A percentile compares a stretch with the other conserved stretches of the same genome.
phyloP scores from a whole-genome alignment of 352 stramenopile genomes.

The Phytophthora fragariae region DNA sequence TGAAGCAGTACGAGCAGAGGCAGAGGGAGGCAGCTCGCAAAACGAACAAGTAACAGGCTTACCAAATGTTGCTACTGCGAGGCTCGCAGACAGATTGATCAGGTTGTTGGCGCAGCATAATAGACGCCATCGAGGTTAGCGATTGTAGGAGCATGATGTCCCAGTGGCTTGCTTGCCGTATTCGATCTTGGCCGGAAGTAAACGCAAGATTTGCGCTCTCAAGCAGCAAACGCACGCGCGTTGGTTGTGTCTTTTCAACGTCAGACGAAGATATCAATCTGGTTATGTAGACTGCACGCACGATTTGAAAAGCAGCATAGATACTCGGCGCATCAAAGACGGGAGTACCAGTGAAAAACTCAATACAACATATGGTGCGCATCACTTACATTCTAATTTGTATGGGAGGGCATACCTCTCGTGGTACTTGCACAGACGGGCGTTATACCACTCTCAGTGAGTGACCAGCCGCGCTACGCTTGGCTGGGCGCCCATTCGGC shows the following conservation, averaged over 20 bases:
- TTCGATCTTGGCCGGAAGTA: neutral
- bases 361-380: no score
- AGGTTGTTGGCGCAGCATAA: neutral
- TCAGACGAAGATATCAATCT: conserved; percentile 16
- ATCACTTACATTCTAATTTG: no score
- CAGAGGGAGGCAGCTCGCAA: conserved; percentile 21
- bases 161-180: neutral
- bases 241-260: conserved; percentile 9
- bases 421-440: no score
- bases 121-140: neutral
- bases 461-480: no score
- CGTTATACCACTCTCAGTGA: no score
- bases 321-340: conserved; percentile 28
- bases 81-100: neutral
- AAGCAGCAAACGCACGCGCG: conserved; percentile 14
- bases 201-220: conserved; percentile 10
- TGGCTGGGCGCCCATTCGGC: no score
- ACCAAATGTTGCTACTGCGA: neutral
- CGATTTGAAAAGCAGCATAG: conserved; percentile 37
- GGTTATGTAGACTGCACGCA: conserved; percentile 20
- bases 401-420: no score
- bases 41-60: conserved; percentile 20
- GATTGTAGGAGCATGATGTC: neutral
- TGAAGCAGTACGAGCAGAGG: conserved; percentile 47
- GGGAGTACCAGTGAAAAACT: no score